phyloP scores from a whole-genome alignment of 192 early-diverging fungal genomes.

The Mortierella antarctica region DNA sequence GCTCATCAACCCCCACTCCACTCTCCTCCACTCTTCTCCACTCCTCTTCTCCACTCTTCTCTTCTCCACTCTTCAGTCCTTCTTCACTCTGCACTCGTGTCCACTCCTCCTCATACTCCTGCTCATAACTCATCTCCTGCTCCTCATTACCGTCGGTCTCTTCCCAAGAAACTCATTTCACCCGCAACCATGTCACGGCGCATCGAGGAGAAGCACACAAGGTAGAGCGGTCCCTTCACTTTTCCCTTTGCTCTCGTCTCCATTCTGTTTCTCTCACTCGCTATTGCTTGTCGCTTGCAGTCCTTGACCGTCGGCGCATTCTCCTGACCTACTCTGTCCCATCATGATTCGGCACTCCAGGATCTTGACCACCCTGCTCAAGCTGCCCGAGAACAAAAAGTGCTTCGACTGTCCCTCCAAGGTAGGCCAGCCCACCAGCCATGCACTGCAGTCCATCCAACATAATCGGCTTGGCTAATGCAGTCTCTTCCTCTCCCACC shows the following conservation, averaged over 20 bases:
- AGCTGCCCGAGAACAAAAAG: slow-evolving; percentile 62
- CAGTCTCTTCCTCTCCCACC: background rate
- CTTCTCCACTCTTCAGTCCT: slow-evolving; percentile 1
- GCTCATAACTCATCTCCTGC: background rate
- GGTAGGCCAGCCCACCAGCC: slow-evolving; percentile 19
- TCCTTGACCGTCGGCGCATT: too few species aligned
- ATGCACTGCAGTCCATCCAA: background rate
- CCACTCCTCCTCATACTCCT: background rate
- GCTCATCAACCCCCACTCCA: background rate
- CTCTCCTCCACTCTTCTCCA: background rate
- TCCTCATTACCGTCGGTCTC: background rate
- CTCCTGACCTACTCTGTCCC: too few species aligned
- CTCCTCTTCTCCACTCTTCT: background rate
- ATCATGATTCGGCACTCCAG: slow-evolving; percentile 1
- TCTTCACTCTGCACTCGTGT: background rate
- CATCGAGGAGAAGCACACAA: slow-evolving; percentile 53
- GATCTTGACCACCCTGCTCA: slow-evolving; percentile 52
- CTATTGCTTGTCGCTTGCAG: background rate
- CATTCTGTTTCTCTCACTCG: background rate
- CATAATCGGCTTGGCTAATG: background rate
- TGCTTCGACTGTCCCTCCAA: slow-evolving; percentile 66
- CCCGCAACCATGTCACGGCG: slow-evolving; percentile 46
- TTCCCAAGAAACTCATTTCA: too few species aligned
- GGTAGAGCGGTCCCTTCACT: slow-evolving; percentile 9
- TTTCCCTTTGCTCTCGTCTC: background rate